Evolutionary conservation across 2,329 filamentous ascomycete species (phyloP), one percentile per base, ranked within the genome.

Genomic region (Thielaviopsis ethacetica): DNA sequence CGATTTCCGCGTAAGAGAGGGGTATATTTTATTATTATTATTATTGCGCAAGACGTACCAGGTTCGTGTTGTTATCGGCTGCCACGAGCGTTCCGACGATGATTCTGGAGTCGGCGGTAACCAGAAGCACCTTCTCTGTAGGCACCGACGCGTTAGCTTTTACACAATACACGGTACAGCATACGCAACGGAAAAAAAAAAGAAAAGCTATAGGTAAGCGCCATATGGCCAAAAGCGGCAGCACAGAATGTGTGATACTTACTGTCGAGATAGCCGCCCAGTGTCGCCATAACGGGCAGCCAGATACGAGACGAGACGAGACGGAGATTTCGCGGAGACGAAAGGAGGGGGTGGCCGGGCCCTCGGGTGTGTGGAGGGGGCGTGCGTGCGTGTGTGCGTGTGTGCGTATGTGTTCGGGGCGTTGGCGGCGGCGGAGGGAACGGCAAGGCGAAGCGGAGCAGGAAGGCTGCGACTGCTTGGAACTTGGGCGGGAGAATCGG

Each of bases 51-150:
- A n/a, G 24, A 64, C 73, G 62, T 71, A 84, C 82, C 63, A 98
- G 75, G 72, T 98, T 98, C 64, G 93, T 97, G 67, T 86, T 83
- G 71, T 95, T 85, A 71, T 98, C 93, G 68, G 86, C 90, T 52
- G 87, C 88, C 54, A 91, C 76, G 58, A 98, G 82, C 2, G 79
- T 91, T 61, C 93, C 93, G 62, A 88, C 79, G 22, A 91, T 75
- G 53, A 88, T 95, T 66, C 91, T 85, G 56, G 91, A 93, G 72
- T 97, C 93, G 65, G 88, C 86, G 27, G 93, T 97, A 63, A 97
- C 81, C 67, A 97, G 85, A 61, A 91, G 79, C 65, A 97, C 88
- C 72, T 89, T 94, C 73, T 95, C 93, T 96, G 60, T 58, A 56
- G 59, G 34, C 41, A 41, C 38, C 57, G 4, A 49, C 19, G 30